A percentile compares a stretch with the other conserved stretches of the same genome.
These are phyloP conservation scores for Boletus insuetus DNA, from an alignment of 768 basidiomycete species.

Conservation along the genomic window DNA sequence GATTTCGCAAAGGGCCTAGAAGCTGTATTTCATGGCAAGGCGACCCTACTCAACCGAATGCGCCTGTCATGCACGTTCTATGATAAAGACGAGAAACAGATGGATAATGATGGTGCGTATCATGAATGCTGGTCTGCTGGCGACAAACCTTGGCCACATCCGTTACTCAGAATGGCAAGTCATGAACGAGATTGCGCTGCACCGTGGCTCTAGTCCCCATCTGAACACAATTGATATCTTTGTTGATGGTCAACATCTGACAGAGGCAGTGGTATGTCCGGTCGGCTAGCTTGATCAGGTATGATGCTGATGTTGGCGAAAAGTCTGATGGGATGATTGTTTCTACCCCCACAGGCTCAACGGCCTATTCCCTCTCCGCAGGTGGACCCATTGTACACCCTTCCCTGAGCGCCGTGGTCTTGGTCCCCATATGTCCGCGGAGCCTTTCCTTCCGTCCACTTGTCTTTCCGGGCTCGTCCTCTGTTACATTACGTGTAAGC, in stretches of 20 bases:
- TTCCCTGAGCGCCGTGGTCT: slow-evolving; percentile 80
- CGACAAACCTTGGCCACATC: not conserved
- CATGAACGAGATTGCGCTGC: slow-evolving; percentile 94
- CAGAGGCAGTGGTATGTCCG: slow-evolving; percentile 84
- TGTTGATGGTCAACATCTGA: slow-evolving; percentile 92
- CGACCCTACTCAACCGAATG: slow-evolving; percentile 86
- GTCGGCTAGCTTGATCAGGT: slow-evolving; percentile 5
- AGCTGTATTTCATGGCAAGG: slow-evolving; percentile 75
- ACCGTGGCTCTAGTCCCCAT: slow-evolving; percentile 88
- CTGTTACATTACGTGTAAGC: slow-evolving; percentile 69
- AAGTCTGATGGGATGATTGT: slow-evolving; percentile 94
- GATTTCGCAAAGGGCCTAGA: slow-evolving; percentile 79
- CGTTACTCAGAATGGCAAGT: slow-evolving; percentile 77
- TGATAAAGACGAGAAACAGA: slow-evolving; percentile 54
- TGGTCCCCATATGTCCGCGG: slow-evolving; percentile 95
- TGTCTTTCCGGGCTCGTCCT: slow-evolving; percentile 81
- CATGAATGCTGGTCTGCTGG: not conserved
- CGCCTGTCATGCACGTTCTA: slow-evolving; percentile 80
- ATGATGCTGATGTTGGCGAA: slow-evolving; percentile 11
- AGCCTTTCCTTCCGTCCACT: slow-evolving; percentile 90
- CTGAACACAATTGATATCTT: slow-evolving; percentile 91
- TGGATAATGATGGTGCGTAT: slow-evolving; percentile 57
- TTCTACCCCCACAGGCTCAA: slow-evolving; percentile 94
- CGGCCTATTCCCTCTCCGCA: slow-evolving; percentile 92
- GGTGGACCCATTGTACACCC: slow-evolving; percentile 97